Base-by-base conservation (phyloP, 495 filamentous ascomycete genomes). In the Hyphodiscus hymeniophilus region DNA sequence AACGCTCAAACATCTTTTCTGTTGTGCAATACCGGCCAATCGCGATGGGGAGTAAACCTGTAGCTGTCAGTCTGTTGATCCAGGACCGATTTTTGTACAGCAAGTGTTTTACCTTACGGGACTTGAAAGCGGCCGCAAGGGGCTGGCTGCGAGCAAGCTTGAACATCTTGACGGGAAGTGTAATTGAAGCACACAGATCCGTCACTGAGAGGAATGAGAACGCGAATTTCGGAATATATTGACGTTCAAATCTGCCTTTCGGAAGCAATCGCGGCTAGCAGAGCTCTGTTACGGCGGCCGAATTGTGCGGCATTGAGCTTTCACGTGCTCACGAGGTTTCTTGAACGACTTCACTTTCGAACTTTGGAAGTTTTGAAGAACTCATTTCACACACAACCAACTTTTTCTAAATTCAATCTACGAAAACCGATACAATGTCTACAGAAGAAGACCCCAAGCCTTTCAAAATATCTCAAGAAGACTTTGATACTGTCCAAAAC, bases 1-100 rank as follows among this genome's bases (percentile, higher is more conserved):
- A 57, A 97, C 94, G 53, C 87, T 90, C 56, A 98, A 79, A 55
- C 83, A 82, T 66, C 92, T 81, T 72, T 81, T 82, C 68, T 95
- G 91, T 51, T 66, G 58, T 45, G 52, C 55, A 53, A 61, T 46
- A 38, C 52, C 54, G 23, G 51, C 58, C 21, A 55, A 54, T 45
- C 58, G 51, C 23, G 45, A 56, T n/a, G 58, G 38, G 32, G 52
- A 32, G 20, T 42, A 52, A 38, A 49, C 43, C 55, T 61, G 31
- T 28, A 54, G 33, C 15, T 55, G 38, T 57, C 39, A 58, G 43
- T 31, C 15, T 28, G 10, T 48, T 22, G 32, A 24, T 15, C 12
- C 10, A 42, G 28, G 53, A 71, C 62, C 18, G n/a, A 11, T 43
- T 13, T 7, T 38, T 1, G 18, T n/a, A 38, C 20, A 12, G 13